phyloP scores from a whole-genome alignment of 106 monocot species.

The Apostasia shenzhenica region DNA sequence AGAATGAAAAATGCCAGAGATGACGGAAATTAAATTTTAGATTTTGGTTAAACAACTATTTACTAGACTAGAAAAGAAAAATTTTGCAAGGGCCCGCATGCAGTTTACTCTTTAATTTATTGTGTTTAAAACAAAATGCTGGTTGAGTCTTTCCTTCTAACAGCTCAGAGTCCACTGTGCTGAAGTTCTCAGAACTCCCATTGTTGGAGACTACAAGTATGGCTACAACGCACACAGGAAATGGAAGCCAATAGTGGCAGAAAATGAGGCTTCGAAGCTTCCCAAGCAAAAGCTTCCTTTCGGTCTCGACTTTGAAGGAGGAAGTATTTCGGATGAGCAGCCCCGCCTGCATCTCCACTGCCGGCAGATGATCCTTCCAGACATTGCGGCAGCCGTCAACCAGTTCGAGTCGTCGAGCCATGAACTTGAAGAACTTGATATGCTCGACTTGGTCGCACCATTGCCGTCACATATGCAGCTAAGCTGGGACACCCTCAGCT shows the following conservation, averaged over 20 bases:
- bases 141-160: slow-evolving; percentile 2
- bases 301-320: slow-evolving; percentile 36
- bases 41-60: too few species aligned
- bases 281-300: slow-evolving; percentile 37
- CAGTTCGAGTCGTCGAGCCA: slow-evolving; percentile 12
- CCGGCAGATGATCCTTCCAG: slow-evolving; percentile 69
- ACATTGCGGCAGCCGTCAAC: slow-evolving; percentile 44
- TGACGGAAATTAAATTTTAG: too few species aligned
- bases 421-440: slow-evolving; percentile 40
- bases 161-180: slow-evolving; percentile 95
- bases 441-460: slow-evolving; percentile 64
- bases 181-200: slow-evolving; percentile 73
- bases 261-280: not conserved
- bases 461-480: slow-evolving; percentile 65
- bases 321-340: slow-evolving; percentile 44
- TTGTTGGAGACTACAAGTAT: slow-evolving; percentile 92
- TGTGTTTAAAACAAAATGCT: not conserved
- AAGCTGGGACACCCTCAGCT: slow-evolving; percentile 67
- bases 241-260: slow-evolving; percentile 24
- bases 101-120: too few species aligned
- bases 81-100: too few species aligned
- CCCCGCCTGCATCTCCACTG: slow-evolving; percentile 85
- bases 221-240: slow-evolving; percentile 59
- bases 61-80: too few species aligned
- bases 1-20: too few species aligned